A percentile compares a stretch with the other conserved stretches of the same genome.
Evolutionary conservation across 768 basidiomycete species (phyloP).

Genomic region (Xerocomellus dryophilus): DNA sequence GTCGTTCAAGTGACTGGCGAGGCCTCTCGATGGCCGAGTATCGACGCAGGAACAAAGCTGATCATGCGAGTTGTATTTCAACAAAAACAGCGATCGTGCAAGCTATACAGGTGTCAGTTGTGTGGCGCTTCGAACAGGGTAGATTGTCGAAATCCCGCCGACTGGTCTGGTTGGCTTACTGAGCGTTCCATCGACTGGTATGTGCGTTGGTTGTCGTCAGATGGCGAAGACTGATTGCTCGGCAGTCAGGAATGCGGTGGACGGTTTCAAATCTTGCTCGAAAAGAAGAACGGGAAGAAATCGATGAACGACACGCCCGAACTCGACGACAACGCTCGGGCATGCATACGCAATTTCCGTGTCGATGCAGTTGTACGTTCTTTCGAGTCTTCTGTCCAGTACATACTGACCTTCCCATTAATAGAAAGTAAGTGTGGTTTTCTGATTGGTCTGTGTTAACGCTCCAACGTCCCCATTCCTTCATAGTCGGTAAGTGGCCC

Average conservation of each 20-base stretch:
- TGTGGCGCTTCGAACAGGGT: constrained; percentile 21
- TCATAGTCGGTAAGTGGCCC: constrained; percentile 12
- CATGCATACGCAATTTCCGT: constrained; percentile 27
- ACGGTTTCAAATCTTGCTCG: constrained; percentile 24
- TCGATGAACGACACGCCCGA: background rate
- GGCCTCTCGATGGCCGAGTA: constrained; percentile 21
- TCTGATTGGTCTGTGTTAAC: background rate
- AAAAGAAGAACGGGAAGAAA: constrained; percentile 16
- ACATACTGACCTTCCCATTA: background rate
- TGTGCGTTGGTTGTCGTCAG: background rate
- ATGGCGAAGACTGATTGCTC: background rate
- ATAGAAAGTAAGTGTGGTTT: constrained; percentile 20
- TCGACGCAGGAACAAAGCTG: constrained; percentile 25
- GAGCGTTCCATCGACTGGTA: constrained; percentile 26
- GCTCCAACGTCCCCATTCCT: background rate
- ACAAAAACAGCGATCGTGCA: constrained; percentile 12
- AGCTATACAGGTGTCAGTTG: constrained; percentile 16
- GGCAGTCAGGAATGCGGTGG: constrained; percentile 19
- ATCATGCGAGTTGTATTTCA: constrained; percentile 25
- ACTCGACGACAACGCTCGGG: constrained; percentile 17
- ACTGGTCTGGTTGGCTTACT: constrained; percentile 23
- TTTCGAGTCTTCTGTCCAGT: background rate
- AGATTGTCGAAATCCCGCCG: constrained; percentile 4
- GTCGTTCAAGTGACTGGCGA: constrained; percentile 23
- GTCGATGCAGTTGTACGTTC: constrained; percentile 20